phyloP scores from a whole-genome alignment of 73 alveolate genomes.

The Tetrahymena borealis region DNA sequence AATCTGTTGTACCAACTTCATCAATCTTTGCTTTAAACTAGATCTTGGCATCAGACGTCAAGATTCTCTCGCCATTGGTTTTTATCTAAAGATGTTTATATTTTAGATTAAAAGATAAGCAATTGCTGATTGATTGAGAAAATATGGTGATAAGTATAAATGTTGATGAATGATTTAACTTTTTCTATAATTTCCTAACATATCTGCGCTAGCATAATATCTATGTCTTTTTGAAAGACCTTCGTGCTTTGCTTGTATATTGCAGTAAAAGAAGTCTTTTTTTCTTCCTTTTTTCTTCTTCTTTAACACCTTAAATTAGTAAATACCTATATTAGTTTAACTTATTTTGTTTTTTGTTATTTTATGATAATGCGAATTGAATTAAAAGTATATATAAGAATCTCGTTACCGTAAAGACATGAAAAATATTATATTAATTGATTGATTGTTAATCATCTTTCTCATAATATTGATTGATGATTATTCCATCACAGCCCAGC shows the following conservation, averaged over 20 bases:
- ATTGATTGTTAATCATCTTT: not conserved
- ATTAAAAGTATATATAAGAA: not conserved
- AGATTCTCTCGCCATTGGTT: not conserved
- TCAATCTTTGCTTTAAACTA: not conserved
- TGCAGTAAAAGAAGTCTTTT: not conserved
- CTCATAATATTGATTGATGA: not conserved
- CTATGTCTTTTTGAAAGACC: not conserved
- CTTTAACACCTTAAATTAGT: not conserved
- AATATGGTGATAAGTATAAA: not conserved
- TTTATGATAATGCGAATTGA: not conserved
- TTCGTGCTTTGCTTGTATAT: not conserved
- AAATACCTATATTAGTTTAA: not conserved
- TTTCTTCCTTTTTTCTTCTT: not conserved
- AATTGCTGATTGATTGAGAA: too few relatives aligned
- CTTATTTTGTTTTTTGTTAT: not conserved
- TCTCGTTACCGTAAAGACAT: not conserved
- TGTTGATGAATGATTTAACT: not conserved
- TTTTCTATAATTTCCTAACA: not conserved
- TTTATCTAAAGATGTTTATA: not conserved
- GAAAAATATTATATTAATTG: not conserved
- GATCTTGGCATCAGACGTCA: not conserved
- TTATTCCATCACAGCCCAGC: too few relatives aligned
- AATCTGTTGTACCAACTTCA: not conserved
- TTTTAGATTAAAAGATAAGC: too few relatives aligned
- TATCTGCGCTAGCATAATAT: not conserved